Evolutionary conservation across 345 rosid genomes (phyloP).

Genomic region (Odontarrhena argentea): DNA sequence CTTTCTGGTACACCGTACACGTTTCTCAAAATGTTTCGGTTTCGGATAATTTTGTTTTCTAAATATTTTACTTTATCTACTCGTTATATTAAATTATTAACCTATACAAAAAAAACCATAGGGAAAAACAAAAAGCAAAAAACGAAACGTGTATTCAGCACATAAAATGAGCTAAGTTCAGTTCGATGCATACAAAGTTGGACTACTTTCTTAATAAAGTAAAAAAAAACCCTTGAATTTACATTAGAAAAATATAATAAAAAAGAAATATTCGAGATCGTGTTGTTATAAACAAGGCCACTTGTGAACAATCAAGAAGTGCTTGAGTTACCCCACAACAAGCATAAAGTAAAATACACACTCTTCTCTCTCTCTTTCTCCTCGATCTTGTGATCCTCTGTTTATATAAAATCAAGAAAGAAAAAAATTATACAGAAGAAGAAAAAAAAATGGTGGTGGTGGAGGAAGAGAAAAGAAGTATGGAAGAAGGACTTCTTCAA

Average conservation of each 20-base stretch:
- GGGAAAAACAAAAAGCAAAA: background rate
- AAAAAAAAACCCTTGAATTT: background rate
- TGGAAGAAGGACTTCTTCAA: conserved; percentile 36
- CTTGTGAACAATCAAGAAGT: background rate
- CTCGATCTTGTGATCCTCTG: background rate
- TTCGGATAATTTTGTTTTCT: background rate
- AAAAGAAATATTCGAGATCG: background rate
- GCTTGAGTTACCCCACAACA: background rate
- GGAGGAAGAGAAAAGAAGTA: conserved; percentile 27
- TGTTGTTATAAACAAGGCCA: conserved; percentile 6
- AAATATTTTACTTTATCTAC: background rate
- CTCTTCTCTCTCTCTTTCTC: background rate
- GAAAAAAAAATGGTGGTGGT: conserved; percentile 20
- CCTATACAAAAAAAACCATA: background rate
- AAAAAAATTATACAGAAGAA: background rate
- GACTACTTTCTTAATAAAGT: background rate
- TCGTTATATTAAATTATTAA: background rate
- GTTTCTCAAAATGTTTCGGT: background rate
- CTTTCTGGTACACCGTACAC: background rate
- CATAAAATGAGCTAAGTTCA: conserved; percentile 2
- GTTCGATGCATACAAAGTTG: background rate
- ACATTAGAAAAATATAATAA: background rate
- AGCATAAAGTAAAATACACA: background rate
- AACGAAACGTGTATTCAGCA: background rate
- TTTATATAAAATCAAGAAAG: background rate